phyloP scores from a whole-genome alignment of 495 filamentous ascomycete species.

The Penicillium salamii region DNA sequence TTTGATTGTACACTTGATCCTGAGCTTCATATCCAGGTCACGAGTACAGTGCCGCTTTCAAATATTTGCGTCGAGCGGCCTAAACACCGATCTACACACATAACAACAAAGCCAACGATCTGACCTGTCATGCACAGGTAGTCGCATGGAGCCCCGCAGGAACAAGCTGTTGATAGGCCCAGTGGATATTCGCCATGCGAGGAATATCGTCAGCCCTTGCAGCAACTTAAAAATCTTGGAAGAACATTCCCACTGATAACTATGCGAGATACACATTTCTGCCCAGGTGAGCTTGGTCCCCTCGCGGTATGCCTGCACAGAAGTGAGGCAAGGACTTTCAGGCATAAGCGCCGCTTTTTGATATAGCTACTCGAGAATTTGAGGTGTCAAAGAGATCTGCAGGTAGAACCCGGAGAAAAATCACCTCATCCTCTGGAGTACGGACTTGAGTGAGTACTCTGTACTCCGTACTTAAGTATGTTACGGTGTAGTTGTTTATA shows the following conservation, averaged over 20 bases:
- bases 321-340: conserved; percentile 37
- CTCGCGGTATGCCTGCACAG: conserved; percentile 35
- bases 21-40: no score
- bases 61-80: no score
- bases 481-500: no score
- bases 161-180: neutral
- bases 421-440: no score
- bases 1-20: no score
- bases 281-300: conserved; percentile 31
- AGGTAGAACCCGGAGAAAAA: no score
- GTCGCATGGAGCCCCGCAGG: conserved; percentile 1
- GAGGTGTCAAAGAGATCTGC: conserved; percentile 8
- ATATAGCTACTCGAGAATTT: conserved; percentile 17
- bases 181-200: conserved; percentile 37
- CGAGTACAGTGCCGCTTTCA: no score
- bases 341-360: conserved; percentile 30
- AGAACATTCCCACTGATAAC: conserved; percentile 44
- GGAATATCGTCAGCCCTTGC: conserved; percentile 43
- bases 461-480: no score
- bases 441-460: no score
- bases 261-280: conserved; percentile 38
- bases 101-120: conserved; percentile 13
- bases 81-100: conserved; percentile 40
- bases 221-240: conserved; percentile 49
- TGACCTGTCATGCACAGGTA: conserved; percentile 19